Conservation (phyloP, 2,329 filamentous ascomycete species). For the Fusarium sp. region DNA sequence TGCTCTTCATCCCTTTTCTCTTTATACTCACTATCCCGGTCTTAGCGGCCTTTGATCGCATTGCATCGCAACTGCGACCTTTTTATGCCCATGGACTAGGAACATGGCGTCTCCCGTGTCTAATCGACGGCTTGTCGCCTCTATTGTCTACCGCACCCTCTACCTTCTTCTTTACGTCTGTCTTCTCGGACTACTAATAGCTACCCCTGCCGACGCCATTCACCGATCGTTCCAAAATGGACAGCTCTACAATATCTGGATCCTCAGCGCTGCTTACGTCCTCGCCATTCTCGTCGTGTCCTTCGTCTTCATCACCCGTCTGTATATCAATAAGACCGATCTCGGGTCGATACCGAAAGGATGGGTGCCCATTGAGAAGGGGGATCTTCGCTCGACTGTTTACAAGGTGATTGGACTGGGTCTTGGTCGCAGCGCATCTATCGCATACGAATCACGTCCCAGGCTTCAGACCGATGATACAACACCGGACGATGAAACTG, state of each 20-base stretch:
- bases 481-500: slow-evolving; percentile 27
- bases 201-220: slow-evolving; percentile 84
- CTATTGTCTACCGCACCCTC: slow-evolving; percentile 82
- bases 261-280: slow-evolving; percentile 80
- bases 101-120: slow-evolving; percentile 51
- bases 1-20: slow-evolving; percentile 20
- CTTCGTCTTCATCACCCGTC: slow-evolving; percentile 83
- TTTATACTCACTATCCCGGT: slow-evolving; percentile 24
- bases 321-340: slow-evolving; percentile 86
- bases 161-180: slow-evolving; percentile 82
- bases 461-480: slow-evolving; percentile 40
- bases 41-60: slow-evolving; percentile 11
- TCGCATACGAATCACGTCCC: slow-evolving; percentile 74
- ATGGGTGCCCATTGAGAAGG: slow-evolving; percentile 87
- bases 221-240: slow-evolving; percentile 75
- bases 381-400: slow-evolving; percentile 81
- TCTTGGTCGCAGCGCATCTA: slow-evolving; percentile 79
- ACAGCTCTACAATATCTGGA: slow-evolving; percentile 84
- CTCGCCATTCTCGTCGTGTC: slow-evolving; percentile 75
- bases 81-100: slow-evolving; percentile 22
- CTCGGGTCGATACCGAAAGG: slow-evolving; percentile 86
- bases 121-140: slow-evolving; percentile 69
- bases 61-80: slow-evolving; percentile 6
- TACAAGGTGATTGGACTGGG: slow-evolving; percentile 79
- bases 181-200: slow-evolving; percentile 77